These are phyloP conservation scores for Pyrrhoderma lamaoense DNA, from an alignment of 1,284 basidiomycete genomes.

Conservation along the genomic window DNA sequence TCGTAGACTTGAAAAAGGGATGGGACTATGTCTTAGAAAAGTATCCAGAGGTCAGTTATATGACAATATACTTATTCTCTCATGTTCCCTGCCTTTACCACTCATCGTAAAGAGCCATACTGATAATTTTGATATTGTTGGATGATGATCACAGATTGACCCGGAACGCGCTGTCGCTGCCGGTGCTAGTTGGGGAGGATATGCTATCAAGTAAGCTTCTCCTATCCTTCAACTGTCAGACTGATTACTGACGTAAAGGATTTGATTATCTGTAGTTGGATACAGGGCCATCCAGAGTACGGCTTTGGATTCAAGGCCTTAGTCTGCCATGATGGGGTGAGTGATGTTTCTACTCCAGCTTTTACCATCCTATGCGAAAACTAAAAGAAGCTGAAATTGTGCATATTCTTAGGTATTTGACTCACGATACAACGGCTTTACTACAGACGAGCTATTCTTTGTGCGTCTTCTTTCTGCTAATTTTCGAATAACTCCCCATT, in stretches of 20 bases:
- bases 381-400: conserved; percentile 8
- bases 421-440: conserved; percentile 64
- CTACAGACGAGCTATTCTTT: conserved; percentile 85
- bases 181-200: conserved; percentile 77
- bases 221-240: not conserved
- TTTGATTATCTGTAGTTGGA: conserved; percentile 59
- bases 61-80: not conserved
- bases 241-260: not conserved
- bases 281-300: conserved; percentile 85
- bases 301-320: conserved; percentile 84
- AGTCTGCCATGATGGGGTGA: conserved; percentile 82
- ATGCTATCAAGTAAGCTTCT: conserved; percentile 68
- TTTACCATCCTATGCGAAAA: too few species aligned
- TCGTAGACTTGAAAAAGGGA: conserved; percentile 70
- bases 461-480: conserved; percentile 35
- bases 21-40: conserved; percentile 64
- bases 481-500: not conserved
- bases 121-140: not conserved
- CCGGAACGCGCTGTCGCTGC: conserved; percentile 72
- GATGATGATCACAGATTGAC: conserved; percentile 53
- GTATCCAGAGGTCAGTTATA: conserved; percentile 58
- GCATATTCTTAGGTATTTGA: conserved; percentile 51
- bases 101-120: not conserved
- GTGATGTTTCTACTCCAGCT: conserved; percentile 17
- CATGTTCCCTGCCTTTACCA: too few species aligned